These are phyloP conservation scores for Uronychia setigera DNA, from an alignment of 73 alveolate genomes.

Conservation along the genomic window DNA sequence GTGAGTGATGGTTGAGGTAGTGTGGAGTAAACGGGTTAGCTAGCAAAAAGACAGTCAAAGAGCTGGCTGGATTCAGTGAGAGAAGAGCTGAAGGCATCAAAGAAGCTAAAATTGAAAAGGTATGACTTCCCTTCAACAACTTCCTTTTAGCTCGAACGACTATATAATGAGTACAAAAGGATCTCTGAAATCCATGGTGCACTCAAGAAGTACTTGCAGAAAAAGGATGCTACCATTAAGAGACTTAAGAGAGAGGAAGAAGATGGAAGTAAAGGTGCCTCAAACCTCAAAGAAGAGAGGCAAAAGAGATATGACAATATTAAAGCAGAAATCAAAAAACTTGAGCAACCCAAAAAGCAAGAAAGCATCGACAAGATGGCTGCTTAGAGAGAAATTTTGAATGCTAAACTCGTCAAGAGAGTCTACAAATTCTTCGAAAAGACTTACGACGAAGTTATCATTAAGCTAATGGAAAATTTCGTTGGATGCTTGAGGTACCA, in stretches of 20 bases:
- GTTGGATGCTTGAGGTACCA: conserved; percentile 20
- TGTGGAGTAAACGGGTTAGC: not conserved
- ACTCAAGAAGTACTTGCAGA: not conserved
- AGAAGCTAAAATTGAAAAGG: not conserved
- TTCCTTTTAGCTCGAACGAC: not conserved
- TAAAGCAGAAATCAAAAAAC: not conserved
- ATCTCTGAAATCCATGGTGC: not conserved
- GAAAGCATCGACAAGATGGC: not conserved
- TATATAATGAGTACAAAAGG: not conserved
- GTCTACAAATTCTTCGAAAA: conserved; percentile 24
- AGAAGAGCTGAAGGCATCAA: not conserved
- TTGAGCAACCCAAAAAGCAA: not conserved
- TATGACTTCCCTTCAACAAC: not conserved
- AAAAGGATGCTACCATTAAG: not conserved
- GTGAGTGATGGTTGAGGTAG: too few relatives aligned
- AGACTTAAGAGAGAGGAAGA: not conserved
- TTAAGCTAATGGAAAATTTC: conserved; percentile 18
- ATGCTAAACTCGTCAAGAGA: not conserved
- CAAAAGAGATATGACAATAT: not conserved
- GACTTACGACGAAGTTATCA: not conserved
- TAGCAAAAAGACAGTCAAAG: not conserved
- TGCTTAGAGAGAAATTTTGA: conserved; percentile 23
- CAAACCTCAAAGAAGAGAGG: not conserved
- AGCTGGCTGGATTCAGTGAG: not conserved
- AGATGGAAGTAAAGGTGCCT: not conserved